A percentile compares a stretch with the other conserved stretches of the same genome.
Conservation (phyloP, 2,329 filamentous ascomycete genomes). For the Penicillium frequentans region DNA sequence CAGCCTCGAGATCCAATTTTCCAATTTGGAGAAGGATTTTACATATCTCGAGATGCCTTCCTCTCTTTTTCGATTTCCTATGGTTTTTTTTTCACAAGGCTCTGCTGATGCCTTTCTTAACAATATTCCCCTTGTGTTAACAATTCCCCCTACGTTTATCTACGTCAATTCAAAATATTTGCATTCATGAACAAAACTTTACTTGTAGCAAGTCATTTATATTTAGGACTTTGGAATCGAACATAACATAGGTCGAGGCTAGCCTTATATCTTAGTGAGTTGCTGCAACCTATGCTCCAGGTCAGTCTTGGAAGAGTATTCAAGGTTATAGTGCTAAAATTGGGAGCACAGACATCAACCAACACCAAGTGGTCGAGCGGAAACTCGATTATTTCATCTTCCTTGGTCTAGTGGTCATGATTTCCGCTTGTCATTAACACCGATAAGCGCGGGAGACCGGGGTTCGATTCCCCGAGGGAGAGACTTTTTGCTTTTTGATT, state of each 20-base stretch:
- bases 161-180: neutral
- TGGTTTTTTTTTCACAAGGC: neutral
- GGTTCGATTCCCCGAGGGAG: conserved; percentile 38
- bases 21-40: neutral
- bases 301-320: too few relatives aligned
- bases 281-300: too few relatives aligned
- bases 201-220: too few relatives aligned
- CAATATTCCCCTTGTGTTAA: neutral
- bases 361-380: conserved; percentile 24
- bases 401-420: conserved; percentile 41
- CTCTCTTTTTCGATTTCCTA: neutral
- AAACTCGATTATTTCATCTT: conserved; percentile 16
- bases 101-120: neutral
- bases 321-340: neutral
- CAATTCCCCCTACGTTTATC: neutral
- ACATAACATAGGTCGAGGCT: too few relatives aligned
- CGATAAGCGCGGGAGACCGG: conserved; percentile 36
- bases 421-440: conserved; percentile 37
- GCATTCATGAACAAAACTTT: neutral
- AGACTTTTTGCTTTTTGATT: conserved; percentile 16
- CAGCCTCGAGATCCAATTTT: neutral
- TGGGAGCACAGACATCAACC: conserved; percentile 7
- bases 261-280: too few relatives aligned
- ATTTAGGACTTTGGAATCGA: too few relatives aligned
- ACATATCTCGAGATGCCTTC: neutral